These are phyloP conservation scores for Penicillium chermesinum DNA, from an alignment of 495 filamentous ascomycete species.

Conservation along the genomic window DNA sequence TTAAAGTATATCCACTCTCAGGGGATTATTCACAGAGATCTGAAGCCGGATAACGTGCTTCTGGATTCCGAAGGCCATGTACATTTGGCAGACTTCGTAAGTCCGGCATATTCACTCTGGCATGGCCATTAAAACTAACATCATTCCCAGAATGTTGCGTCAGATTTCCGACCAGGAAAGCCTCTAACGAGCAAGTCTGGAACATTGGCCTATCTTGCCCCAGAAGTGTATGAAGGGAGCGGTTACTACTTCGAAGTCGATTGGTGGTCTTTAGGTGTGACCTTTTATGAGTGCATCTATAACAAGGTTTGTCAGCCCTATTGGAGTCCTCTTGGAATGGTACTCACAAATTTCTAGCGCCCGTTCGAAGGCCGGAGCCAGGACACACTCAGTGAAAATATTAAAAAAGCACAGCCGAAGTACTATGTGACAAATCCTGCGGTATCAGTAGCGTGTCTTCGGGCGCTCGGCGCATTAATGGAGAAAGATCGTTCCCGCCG, in stretches of 20 bases:
- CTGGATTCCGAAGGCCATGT: constrained; percentile 93
- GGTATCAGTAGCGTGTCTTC: constrained; percentile 78
- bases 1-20: constrained; percentile 86
- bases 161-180: constrained; percentile 80
- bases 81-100: constrained; percentile 95
- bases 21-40: constrained; percentile 91
- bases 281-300: constrained; percentile 98
- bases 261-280: constrained; percentile 97
- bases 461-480: constrained; percentile 75
- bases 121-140: constrained; percentile 7
- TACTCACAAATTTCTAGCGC: constrained; percentile 51
- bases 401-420: constrained; percentile 75
- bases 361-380: constrained; percentile 89
- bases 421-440: constrained; percentile 87
- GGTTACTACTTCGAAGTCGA: constrained; percentile 87
- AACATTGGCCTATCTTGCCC: constrained; percentile 91
- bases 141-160: constrained; percentile 78
- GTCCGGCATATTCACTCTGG: constrained; percentile 21
- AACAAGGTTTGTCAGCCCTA: constrained; percentile 68
- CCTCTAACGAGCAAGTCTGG: constrained; percentile 91
- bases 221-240: constrained; percentile 85
- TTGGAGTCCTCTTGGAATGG: not conserved
- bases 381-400: constrained; percentile 70
- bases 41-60: constrained; percentile 96
- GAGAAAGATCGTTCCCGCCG: constrained; percentile 74